These are phyloP conservation scores for Arthrocladium fulminans DNA, from an alignment of 2,329 filamentous ascomycete genomes.

Conservation along the genomic window DNA sequence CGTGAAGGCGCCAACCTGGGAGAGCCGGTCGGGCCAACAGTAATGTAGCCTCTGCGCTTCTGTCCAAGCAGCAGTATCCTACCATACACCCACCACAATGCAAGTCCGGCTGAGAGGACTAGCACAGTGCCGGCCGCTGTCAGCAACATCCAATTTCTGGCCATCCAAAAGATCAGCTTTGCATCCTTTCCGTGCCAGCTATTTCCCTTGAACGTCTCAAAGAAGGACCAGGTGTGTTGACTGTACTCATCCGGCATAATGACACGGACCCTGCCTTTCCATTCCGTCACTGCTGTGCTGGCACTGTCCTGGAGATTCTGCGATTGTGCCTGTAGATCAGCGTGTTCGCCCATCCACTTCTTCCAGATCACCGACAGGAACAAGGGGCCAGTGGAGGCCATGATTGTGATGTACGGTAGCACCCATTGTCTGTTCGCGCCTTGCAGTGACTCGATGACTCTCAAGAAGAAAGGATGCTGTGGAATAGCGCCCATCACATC, in stretches of 20 bases:
- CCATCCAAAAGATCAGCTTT: conserved; percentile 57
- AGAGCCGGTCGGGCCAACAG: neutral
- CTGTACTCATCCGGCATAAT: conserved; percentile 65
- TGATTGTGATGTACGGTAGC: conserved; percentile 66
- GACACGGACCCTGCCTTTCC: conserved; percentile 52
- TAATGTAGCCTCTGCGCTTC: conserved; percentile 9
- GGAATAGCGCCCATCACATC: conserved; percentile 68
- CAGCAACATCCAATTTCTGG: conserved; percentile 48
- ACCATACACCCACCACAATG: conserved; percentile 44
- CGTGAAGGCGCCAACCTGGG: neutral
- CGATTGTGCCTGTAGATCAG: conserved; percentile 24
- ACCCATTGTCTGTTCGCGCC: conserved; percentile 61
- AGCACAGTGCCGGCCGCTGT: conserved; percentile 44
- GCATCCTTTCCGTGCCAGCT: conserved; percentile 59
- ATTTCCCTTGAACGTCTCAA: conserved; percentile 56
- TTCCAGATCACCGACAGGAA: conserved; percentile 70
- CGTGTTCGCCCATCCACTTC: conserved; percentile 53
- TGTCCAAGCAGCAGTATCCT: conserved; percentile 35
- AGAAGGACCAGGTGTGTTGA: conserved; percentile 61
- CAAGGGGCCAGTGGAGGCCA: conserved; percentile 68
- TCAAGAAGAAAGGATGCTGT: conserved; percentile 64
- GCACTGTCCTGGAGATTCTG: neutral
- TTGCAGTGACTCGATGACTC: conserved; percentile 58
- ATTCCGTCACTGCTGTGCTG: neutral
- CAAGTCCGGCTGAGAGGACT: conserved; percentile 39